Evolutionary conservation across 2,329 filamentous ascomycete genomes (phyloP).

Genomic region (Penicillium occitanis): DNA sequence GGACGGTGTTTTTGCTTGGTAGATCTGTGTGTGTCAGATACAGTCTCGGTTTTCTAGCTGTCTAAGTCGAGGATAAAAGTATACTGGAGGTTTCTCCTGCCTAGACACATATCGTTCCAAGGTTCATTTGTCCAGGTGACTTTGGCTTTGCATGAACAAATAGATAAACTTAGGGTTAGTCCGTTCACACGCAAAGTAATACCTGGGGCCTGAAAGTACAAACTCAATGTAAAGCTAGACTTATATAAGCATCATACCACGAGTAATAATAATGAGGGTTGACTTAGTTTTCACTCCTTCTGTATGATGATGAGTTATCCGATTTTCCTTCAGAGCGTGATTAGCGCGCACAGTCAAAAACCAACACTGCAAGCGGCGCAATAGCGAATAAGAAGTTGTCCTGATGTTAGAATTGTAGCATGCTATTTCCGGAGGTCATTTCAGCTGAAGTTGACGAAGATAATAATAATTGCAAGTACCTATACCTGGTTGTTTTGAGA

Average conservation of each 20-base stretch:
- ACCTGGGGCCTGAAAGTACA: background rate
- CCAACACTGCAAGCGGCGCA: too few species aligned
- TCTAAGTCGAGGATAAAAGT: background rate
- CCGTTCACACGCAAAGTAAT: background rate
- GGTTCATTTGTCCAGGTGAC: background rate
- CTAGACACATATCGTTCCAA: background rate
- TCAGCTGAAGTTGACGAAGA: too few species aligned
- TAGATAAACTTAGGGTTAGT: background rate
- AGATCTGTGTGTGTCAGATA: background rate
- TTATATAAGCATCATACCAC: background rate
- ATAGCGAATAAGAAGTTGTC: too few species aligned
- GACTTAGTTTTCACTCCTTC: background rate
- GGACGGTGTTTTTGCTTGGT: constrained; percentile 7
- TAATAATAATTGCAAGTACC: too few species aligned
- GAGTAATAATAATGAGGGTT: background rate
- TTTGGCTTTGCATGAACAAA: background rate
- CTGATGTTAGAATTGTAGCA: too few species aligned
- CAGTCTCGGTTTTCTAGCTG: background rate
- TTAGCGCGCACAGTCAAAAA: too few species aligned
- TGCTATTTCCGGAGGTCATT: too few species aligned
- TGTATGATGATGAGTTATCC: background rate
- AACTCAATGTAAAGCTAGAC: background rate
- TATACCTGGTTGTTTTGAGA: too few species aligned
- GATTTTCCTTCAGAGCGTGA: background rate
- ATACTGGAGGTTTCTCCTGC: background rate